Conservation (phyloP, 2,329 filamentous ascomycete species). For the Intubia oerlemansii region DNA sequence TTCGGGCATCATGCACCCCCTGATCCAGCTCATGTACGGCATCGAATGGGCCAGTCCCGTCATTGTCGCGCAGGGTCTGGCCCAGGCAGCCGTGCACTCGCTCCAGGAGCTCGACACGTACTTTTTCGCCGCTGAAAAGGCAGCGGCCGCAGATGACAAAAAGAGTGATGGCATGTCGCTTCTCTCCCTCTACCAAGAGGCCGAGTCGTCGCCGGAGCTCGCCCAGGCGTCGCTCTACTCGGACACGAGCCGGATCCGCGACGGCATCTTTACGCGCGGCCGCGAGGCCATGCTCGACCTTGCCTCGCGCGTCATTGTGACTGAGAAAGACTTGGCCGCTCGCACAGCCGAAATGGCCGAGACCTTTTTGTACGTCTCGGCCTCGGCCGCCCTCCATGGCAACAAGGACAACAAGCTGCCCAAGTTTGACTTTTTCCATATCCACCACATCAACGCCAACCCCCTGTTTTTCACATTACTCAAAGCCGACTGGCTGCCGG, state of each 20-base stretch:
- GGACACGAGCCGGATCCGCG: constrained; percentile 42
- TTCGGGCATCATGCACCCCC: constrained; percentile 50
- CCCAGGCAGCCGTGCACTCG: constrained; percentile 52
- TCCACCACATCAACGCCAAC: constrained; percentile 51
- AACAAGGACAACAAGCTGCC: constrained; percentile 37
- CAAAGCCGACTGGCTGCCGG: constrained; percentile 37
- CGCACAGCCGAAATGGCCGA: constrained; percentile 46
- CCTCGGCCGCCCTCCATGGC: constrained; percentile 37
- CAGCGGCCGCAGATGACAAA: neutral
- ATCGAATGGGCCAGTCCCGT: constrained; percentile 67
- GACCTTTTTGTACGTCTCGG: constrained; percentile 26
- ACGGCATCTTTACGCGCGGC: constrained; percentile 45
- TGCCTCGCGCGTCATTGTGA: constrained; percentile 35
- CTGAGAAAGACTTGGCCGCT: constrained; percentile 35
- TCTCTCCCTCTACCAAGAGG: constrained; percentile 39
- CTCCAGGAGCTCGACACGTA: constrained; percentile 1
- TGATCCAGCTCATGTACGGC: constrained; percentile 73
- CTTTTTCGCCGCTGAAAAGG: constrained; percentile 1
- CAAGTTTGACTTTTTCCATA: constrained; percentile 65
- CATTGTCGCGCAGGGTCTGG: constrained; percentile 59
- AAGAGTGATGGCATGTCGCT: too few relatives aligned
- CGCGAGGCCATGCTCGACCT: constrained; percentile 39
- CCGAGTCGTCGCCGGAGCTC: constrained; percentile 34
- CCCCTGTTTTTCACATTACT: constrained; percentile 52
- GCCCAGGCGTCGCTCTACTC: constrained; percentile 23